Conservation (phyloP, 1,284 basidiomycete genomes). For the Puccinia sorghi region DNA sequence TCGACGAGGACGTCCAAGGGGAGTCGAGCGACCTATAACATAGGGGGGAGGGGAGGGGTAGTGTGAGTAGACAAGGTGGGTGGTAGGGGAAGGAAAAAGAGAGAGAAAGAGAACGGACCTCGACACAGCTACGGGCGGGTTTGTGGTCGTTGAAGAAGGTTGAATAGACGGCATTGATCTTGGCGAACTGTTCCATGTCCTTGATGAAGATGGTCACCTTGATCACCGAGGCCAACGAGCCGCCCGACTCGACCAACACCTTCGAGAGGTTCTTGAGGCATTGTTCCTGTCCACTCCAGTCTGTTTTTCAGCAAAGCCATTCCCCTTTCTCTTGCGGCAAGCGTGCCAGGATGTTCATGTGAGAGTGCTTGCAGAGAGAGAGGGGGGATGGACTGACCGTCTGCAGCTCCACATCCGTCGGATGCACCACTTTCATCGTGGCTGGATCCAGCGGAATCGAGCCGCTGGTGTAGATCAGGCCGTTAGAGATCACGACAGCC, state of each 20-base stretch:
- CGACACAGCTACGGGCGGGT: constrained; percentile 86
- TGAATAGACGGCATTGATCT: constrained; percentile 68
- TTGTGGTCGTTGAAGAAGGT: constrained; percentile 77
- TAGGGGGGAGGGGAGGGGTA: not conserved
- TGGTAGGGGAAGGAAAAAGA: too few species aligned
- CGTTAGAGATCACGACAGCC: constrained; percentile 75
- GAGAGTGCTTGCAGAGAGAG: too few species aligned
- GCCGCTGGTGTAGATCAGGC: constrained; percentile 85
- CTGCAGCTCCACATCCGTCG: constrained; percentile 76
- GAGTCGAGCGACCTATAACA: constrained; percentile 66
- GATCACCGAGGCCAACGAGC: constrained; percentile 72
- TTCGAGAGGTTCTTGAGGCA: constrained; percentile 81
- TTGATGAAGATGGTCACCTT: constrained; percentile 93
- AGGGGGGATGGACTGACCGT: constrained; percentile 61
- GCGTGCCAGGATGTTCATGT: too few species aligned
- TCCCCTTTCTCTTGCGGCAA: too few species aligned
- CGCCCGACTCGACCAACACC: constrained; percentile 79
- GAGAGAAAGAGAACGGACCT: constrained; percentile 56
- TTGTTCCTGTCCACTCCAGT: constrained; percentile 65
- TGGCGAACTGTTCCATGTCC: constrained; percentile 83
- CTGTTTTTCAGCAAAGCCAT: too few species aligned
- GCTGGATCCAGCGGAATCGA: constrained; percentile 81
- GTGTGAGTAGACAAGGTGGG: not conserved
- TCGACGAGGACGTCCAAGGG: constrained; percentile 82
- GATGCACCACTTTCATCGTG: constrained; percentile 71